These are phyloP conservation scores for Magnolia officinalis DNA, from an alignment of 164 flowering plant species.

Conservation along the genomic window DNA sequence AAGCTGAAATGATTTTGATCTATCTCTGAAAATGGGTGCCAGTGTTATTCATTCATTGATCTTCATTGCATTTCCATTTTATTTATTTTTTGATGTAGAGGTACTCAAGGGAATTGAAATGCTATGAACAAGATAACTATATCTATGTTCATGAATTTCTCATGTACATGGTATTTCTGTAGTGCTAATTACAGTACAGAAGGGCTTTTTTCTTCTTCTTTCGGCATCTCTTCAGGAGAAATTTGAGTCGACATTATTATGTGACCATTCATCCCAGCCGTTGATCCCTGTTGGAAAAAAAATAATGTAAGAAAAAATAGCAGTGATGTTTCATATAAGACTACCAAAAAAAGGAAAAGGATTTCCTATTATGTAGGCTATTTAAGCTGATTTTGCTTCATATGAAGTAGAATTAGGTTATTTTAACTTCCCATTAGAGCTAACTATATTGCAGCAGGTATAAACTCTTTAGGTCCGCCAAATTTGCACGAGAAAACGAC, in stretches of 20 bases:
- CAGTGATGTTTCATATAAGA: not conserved
- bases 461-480: too few relatives aligned
- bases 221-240: not conserved
- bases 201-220: not conserved
- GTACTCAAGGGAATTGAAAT: not conserved
- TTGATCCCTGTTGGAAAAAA: not conserved
- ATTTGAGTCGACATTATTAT: not conserved
- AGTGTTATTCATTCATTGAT: not conserved
- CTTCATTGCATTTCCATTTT: not conserved
- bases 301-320: not conserved
- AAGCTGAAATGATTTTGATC: not conserved
- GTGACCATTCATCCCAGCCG: not conserved
- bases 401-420: not conserved
- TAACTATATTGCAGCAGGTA: too few relatives aligned
- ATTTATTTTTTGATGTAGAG: not conserved
- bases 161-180: not conserved
- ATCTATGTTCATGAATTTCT: not conserved
- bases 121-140: not conserved
- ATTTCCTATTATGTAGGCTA: not conserved
- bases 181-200: not conserved
- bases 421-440: too few relatives aligned
- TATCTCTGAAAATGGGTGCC: not conserved
- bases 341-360: not conserved
- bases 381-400: not conserved
- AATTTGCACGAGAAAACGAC: not conserved